Conservation (phyloP, 805 yeast genomes). For the Blastobotrys terrestris region DNA sequence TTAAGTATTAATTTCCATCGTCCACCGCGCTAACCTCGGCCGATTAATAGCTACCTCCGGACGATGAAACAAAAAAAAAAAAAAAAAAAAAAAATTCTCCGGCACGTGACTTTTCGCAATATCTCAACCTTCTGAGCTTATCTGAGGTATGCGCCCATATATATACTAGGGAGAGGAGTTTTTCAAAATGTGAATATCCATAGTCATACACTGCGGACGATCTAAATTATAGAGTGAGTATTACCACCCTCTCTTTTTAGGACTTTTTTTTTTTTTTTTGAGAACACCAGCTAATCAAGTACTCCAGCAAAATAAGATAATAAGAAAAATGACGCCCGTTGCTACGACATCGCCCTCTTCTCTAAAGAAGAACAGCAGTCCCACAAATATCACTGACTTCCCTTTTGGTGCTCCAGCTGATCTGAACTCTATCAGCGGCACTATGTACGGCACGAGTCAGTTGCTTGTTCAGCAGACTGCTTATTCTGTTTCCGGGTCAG, state of each 20-base stretch:
- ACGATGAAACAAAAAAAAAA: too few relatives aligned
- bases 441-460: constrained; percentile 23
- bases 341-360: not conserved
- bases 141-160: not conserved
- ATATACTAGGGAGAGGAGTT: not conserved
- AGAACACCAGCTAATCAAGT: too few relatives aligned
- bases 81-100: not conserved
- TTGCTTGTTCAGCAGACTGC: constrained; percentile 28
- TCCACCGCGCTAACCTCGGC: not conserved
- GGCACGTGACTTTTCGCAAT: not conserved
- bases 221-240: not conserved
- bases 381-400: constrained; percentile 1
- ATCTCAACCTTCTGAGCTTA: not conserved
- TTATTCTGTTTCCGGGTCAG: constrained; percentile 29
- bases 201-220: not conserved
- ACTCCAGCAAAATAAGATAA: too few relatives aligned
- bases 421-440: constrained; percentile 15
- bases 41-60: too few relatives aligned
- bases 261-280: not conserved
- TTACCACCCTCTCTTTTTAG: too few relatives aligned
- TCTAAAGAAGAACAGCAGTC: not conserved
- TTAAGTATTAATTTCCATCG: too few relatives aligned
- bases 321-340: not conserved
- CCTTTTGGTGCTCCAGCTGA: constrained; percentile 16
- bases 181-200: too few relatives aligned